phyloP scores from a whole-genome alignment of 805 yeast genomes.

The Saccharomycopsis sp. region DNA sequence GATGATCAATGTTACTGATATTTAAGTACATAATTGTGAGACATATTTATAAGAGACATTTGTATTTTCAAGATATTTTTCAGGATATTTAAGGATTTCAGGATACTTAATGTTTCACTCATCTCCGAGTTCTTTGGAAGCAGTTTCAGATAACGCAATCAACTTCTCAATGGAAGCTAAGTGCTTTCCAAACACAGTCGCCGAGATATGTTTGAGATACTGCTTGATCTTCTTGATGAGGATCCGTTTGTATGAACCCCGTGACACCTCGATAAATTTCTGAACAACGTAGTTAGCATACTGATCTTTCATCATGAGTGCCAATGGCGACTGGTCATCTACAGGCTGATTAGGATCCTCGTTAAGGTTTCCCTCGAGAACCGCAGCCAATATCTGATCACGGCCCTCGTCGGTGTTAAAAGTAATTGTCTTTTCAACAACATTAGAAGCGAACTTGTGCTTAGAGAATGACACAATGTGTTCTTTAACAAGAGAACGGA shows the following conservation, averaged over 20 bases:
- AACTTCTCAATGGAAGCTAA: constrained; percentile 75
- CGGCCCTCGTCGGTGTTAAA: constrained; percentile 63
- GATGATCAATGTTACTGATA: no score
- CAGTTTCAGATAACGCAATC: constrained; percentile 47
- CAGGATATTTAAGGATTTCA: no score
- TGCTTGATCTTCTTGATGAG: constrained; percentile 73
- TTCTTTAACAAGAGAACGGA: constrained; percentile 62
- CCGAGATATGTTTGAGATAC: constrained; percentile 66
- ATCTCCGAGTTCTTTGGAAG: constrained; percentile 16
- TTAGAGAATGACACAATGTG: constrained; percentile 78
- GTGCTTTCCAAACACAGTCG: constrained; percentile 66
- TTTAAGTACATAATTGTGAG: background rate
- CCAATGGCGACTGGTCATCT: constrained; percentile 63
- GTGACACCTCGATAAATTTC: constrained; percentile 78
- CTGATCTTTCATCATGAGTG: constrained; percentile 95
- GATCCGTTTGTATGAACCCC: constrained; percentile 58
- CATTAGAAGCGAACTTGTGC: constrained; percentile 96
- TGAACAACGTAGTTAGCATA: constrained; percentile 97
- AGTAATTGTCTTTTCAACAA: constrained; percentile 87
- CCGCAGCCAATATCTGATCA: constrained; percentile 54
- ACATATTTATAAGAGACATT: background rate
- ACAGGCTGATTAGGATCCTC: constrained; percentile 37
- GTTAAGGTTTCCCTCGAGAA: constrained; percentile 46
- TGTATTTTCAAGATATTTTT: no score
- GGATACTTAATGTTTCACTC: background rate